Conservation (phyloP, 495 filamentous ascomycete species). For the Neurospora tetrasperma region DNA sequence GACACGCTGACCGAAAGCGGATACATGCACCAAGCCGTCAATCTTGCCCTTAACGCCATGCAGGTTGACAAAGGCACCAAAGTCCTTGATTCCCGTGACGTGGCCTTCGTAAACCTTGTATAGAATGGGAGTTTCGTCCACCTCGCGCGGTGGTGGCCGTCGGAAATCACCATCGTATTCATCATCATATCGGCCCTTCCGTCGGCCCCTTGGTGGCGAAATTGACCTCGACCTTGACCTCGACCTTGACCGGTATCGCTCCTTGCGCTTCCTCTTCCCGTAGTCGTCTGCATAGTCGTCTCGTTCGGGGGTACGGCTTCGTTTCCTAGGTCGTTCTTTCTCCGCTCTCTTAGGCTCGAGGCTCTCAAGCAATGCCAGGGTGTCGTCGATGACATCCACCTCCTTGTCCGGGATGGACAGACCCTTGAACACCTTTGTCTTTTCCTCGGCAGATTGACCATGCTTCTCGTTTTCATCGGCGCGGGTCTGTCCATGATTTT, state of each 20-base stretch:
- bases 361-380: conserved; percentile 80
- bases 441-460: conserved; percentile 41
- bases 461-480: conserved; percentile 34
- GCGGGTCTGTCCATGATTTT: conserved; percentile 27
- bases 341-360: conserved; percentile 57
- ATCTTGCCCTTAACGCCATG: conserved; percentile 76
- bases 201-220: conserved; percentile 39
- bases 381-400: conserved; percentile 74
- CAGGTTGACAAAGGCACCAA: conserved; percentile 93
- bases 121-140: conserved; percentile 63
- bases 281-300: conserved; percentile 44
- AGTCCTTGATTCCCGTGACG: conserved; percentile 87
- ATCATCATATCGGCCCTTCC: conserved; percentile 43
- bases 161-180: conserved; percentile 63
- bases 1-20: conserved; percentile 80
- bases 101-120: conserved; percentile 86
- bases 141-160: conserved; percentile 61
- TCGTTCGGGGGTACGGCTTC: conserved; percentile 54
- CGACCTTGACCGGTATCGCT: conserved; percentile 35
- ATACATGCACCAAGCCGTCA: conserved; percentile 92
- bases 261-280: conserved; percentile 30
- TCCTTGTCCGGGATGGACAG: conserved; percentile 79
- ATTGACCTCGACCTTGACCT: conserved; percentile 40
- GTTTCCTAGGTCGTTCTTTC: conserved; percentile 46
- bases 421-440: conserved; percentile 77